Conservation (phyloP, 257 asterid species). For the Solanum peruvianum region DNA sequence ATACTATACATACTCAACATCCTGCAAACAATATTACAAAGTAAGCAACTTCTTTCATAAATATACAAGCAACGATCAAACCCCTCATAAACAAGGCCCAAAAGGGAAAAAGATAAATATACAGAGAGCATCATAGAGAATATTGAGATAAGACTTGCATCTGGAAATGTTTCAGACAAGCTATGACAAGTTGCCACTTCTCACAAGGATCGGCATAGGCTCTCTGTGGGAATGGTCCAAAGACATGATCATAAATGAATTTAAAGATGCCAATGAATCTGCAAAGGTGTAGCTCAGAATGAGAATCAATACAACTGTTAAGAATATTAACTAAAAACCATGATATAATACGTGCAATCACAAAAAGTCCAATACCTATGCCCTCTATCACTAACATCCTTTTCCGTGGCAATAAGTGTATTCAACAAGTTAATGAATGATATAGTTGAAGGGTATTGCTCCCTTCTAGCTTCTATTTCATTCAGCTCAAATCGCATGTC, state of each 20-base stretch:
- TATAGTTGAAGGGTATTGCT: conserved; percentile 92
- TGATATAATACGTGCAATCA: neutral
- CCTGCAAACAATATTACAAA: conserved; percentile 36
- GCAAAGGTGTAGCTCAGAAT: conserved; percentile 11
- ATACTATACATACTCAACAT: conserved; percentile 81
- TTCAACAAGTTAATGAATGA: conserved; percentile 76
- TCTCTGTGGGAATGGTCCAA: conserved; percentile 95
- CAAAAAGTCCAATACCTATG: conserved; percentile 46
- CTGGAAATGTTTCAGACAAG: conserved; percentile 81
- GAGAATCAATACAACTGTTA: neutral
- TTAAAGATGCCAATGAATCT: conserved; percentile 95
- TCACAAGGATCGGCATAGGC: conserved; percentile 89
- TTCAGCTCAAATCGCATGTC: conserved; percentile 95
- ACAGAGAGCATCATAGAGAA: neutral
- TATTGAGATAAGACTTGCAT: conserved; percentile 36
- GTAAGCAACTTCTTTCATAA: conserved; percentile 1
- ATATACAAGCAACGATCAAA: neutral
- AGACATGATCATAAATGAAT: conserved; percentile 85
- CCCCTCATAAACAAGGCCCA: neutral
- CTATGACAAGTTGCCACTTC: conserved; percentile 88
- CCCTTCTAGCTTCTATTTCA: conserved; percentile 96
- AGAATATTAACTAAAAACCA: neutral
- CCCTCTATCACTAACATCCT: conserved; percentile 77
- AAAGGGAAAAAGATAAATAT: neutral
- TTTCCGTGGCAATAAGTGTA: conserved; percentile 80